phyloP scores from a whole-genome alignment of 768 basidiomycete species.

The Podaxis mareebaensis region DNA sequence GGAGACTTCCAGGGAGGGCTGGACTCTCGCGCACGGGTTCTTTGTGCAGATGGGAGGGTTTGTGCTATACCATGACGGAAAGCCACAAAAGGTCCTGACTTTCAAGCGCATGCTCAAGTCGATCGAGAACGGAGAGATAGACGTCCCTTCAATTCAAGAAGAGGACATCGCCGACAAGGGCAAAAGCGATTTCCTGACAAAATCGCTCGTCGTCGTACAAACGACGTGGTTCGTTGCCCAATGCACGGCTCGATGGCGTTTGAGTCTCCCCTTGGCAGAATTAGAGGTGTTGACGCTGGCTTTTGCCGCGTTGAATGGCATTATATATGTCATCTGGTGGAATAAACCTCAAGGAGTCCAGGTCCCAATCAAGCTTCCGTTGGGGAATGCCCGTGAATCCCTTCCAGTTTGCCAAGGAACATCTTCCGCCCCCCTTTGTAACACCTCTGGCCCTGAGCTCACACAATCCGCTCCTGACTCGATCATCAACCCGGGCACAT shows the following conservation, averaged over 20 bases:
- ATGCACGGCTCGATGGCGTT: not conserved
- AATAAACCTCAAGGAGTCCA: constrained; percentile 4
- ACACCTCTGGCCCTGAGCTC: not conserved
- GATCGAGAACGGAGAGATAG: not conserved
- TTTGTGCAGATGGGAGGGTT: constrained; percentile 19
- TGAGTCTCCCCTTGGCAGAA: not conserved
- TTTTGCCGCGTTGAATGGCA: constrained; percentile 4
- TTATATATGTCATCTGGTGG: constrained; percentile 4
- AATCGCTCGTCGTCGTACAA: not conserved
- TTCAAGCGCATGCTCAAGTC: constrained; percentile 8
- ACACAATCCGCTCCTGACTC: too few relatives aligned
- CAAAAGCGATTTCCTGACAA: constrained; percentile 3
- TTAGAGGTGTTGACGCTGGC: constrained; percentile 5
- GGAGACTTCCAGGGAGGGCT: constrained; percentile 16
- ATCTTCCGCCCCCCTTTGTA: too few relatives aligned
- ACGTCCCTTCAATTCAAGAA: not conserved
- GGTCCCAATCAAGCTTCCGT: not conserved
- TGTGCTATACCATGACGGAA: not conserved
- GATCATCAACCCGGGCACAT: too few relatives aligned
- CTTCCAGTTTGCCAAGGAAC: not conserved
- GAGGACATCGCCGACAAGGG: not conserved
- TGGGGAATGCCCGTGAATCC: not conserved
- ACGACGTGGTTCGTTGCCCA: not conserved
- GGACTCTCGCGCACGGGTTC: constrained; percentile 19
- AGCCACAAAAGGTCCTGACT: constrained; percentile 4